These are phyloP conservation scores for Bolboschoenoplectus hybrid DNA, from an alignment of 202 grass and related monocot genomes.

Conservation along the genomic window DNA sequence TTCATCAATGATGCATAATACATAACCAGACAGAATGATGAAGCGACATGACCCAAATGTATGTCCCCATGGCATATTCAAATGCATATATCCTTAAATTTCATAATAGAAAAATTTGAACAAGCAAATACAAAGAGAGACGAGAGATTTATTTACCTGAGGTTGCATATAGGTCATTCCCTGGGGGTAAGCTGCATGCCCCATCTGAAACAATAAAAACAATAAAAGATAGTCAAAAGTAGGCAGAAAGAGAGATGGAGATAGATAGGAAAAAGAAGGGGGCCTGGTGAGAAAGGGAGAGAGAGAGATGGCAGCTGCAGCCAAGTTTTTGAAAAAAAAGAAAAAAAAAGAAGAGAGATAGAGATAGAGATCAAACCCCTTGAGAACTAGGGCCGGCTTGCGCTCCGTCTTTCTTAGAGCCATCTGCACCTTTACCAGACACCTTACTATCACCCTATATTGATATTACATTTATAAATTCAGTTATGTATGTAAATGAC, in stretches of 20 bases:
- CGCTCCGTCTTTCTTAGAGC: slow-evolving; percentile 63
- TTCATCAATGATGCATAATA: background rate
- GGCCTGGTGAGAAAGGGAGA: background rate
- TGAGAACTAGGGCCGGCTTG: slow-evolving; percentile 64
- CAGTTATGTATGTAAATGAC: background rate
- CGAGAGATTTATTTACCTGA: slow-evolving; percentile 46
- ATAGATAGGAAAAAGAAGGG: background rate
- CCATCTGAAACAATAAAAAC: slow-evolving; percentile 50
- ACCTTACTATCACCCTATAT: slow-evolving; percentile 82
- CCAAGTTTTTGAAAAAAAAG: too few species aligned
- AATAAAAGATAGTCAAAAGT: slow-evolving; percentile 36
- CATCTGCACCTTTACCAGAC: slow-evolving; percentile 64
- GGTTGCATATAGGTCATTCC: slow-evolving; percentile 91
- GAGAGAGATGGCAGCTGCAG: background rate
- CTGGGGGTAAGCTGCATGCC: slow-evolving; percentile 67
- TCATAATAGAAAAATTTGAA: background rate
- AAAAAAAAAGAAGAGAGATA: background rate
- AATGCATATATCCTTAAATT: slow-evolving; percentile 4
- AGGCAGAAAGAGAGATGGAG: slow-evolving; percentile 27
- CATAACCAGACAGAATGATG: background rate
- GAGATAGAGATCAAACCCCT: slow-evolving; percentile 61
- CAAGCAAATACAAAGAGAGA: background rate
- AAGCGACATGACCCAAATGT: background rate
- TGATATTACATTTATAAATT: slow-evolving; percentile 39
- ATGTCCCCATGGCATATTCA: background rate